Percentiles rank a stretch among this genome's conserved stretches.
These are phyloP conservation scores for Rosellinia necatrix DNA, from an alignment of 2,329 filamentous ascomycete species.

Conservation along the genomic window DNA sequence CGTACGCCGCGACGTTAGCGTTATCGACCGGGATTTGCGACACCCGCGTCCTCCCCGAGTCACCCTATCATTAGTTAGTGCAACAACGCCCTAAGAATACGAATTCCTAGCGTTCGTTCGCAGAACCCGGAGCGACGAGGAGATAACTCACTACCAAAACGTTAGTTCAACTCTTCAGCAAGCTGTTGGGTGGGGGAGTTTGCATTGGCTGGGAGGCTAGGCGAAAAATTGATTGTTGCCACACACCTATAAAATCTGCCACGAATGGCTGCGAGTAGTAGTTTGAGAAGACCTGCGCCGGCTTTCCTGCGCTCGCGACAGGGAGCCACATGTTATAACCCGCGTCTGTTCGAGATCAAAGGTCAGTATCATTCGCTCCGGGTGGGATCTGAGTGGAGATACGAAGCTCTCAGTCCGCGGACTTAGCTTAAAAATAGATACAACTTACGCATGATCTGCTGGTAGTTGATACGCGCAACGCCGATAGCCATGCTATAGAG, in stretches of 20 bases:
- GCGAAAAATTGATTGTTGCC: background rate
- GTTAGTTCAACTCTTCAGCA: background rate
- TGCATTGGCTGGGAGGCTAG: background rate
- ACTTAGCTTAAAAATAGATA: too few species aligned
- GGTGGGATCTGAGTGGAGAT: background rate
- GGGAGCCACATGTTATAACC: slow-evolving; percentile 31
- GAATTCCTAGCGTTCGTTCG: background rate
- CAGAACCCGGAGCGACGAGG: background rate
- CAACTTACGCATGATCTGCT: slow-evolving; percentile 43
- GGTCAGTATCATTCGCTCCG: background rate
- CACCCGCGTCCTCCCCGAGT: slow-evolving; percentile 38
- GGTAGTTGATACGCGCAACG: slow-evolving; percentile 43
- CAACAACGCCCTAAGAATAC: background rate
- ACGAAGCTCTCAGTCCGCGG: too few species aligned
- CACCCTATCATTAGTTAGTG: slow-evolving; percentile 6
- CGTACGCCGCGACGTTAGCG: slow-evolving; percentile 38
- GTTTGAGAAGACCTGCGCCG: slow-evolving; percentile 43
- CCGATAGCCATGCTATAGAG: slow-evolving; percentile 44
- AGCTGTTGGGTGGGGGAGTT: background rate
- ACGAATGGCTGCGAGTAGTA: slow-evolving; percentile 46
- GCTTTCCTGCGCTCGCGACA: slow-evolving; percentile 35
- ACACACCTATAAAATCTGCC: slow-evolving; percentile 42
- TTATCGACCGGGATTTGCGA: slow-evolving; percentile 27
- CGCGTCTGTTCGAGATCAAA: slow-evolving; percentile 14
- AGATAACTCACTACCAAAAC: slow-evolving; percentile 11